Evolutionary conservation across 2,329 filamentous ascomycete genomes (phyloP), one percentile per base, ranked within the genome.

Genomic region (Madurella mycetomatis): DNA sequence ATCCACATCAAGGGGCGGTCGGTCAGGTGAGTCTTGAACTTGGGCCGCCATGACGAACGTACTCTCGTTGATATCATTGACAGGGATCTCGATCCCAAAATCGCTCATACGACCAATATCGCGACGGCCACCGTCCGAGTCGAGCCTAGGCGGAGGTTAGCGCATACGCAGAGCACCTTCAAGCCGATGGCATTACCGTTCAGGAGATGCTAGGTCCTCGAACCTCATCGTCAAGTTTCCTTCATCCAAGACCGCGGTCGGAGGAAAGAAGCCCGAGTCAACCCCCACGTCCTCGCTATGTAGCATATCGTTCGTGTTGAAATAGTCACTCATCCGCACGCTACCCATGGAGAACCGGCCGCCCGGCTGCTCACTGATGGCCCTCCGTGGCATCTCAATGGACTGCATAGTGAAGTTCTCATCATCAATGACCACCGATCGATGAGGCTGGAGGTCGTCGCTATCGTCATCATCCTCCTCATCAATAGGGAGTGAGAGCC

Each of bases 391-490:
- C 47, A 84, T 64, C 67, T 86, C 84, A 30, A 86, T 75, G 1
- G 83, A 84, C 55, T 79, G 76, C 41, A 77, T 67, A 0, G 83
- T 86, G 57, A 76, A 76, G 59, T 85, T 78, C 41, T 83, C 79
- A 25, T 84, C 80, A 51, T 85, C 81, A 19, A 85, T 63, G 9
- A 75, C 72, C 32, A 78, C 77, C 47, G 79, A 76, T 49, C 72
- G 75, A 32, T 82, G 83, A 9, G 80, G 80, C 40, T 73, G 72
- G 52, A 83, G 66, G 47, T 79, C 78, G 44, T 80, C 77, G 45
- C 81, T 78, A 9, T 79, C 73, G 40, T 77, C 76, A 2, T 73
- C 71, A 19, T 71, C 65, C 42, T 71, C 70, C 53, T 73, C 73
- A 58, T 71, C 61, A 19, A 68, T 61, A 62, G 64, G 54, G 41